These are phyloP conservation scores for Pittosporum tobira DNA, from an alignment of 129 eudicot species.

Conservation along the genomic window DNA sequence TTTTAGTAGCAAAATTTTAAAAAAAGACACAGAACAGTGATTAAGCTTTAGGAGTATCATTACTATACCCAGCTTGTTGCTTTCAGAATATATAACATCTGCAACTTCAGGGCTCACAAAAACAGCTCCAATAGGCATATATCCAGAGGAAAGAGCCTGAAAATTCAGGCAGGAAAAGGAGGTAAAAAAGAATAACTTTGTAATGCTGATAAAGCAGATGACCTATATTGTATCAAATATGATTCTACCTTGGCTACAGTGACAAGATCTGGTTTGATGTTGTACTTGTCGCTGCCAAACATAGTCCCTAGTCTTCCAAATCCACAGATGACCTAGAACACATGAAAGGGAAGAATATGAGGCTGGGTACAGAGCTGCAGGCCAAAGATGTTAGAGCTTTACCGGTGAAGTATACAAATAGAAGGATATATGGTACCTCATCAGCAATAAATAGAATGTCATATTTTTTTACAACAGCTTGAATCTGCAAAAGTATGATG, in stretches of 20 bases:
- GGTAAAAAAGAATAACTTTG: not conserved
- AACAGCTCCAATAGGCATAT: constrained; percentile 95
- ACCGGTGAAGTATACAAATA: not conserved
- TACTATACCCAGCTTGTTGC: constrained; percentile 81
- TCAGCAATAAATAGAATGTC: constrained; percentile 93
- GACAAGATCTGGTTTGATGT: constrained; percentile 94
- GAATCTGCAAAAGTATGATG: constrained; percentile 47
- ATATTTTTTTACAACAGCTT: constrained; percentile 73
- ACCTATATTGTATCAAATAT: not conserved
- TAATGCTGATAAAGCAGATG: not conserved
- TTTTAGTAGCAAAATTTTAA: not conserved
- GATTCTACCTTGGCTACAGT: constrained; percentile 77
- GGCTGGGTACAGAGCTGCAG: not conserved
- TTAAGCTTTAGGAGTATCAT: not conserved
- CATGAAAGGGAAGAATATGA: not conserved
- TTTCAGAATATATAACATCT: constrained; percentile 79
- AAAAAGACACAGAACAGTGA: not conserved
- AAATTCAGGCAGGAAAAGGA: not conserved
- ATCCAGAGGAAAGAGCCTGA: constrained; percentile 96
- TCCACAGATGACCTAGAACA: constrained; percentile 68
- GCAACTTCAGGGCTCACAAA: constrained; percentile 71
- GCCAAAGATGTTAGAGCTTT: too few relatives aligned
- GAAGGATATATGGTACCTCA: constrained; percentile 39
- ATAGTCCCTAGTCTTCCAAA: constrained; percentile 95
- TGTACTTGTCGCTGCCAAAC: constrained; percentile 92